Evolutionary conservation across 208 protist genomes (phyloP).

Genomic region (Acanthamoeba sp.): DNA sequence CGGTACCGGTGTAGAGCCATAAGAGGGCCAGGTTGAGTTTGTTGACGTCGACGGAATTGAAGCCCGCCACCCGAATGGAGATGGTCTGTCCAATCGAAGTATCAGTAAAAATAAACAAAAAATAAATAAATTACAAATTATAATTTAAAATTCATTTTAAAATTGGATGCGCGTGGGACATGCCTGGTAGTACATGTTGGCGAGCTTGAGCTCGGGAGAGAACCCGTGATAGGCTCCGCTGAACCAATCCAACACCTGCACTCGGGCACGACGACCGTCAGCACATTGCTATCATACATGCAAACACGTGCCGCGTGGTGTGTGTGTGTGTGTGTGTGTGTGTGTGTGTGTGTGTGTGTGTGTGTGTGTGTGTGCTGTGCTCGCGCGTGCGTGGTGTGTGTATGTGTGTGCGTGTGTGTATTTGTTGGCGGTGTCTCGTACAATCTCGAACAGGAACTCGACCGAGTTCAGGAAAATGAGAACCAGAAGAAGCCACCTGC

Average conservation of each 20-base stretch:
- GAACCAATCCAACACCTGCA: slow-evolving; percentile 48
- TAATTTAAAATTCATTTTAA: no score
- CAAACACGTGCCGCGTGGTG: no score
- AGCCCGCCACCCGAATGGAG: slow-evolving; percentile 23
- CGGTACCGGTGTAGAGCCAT: slow-evolving; percentile 43
- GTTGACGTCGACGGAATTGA: slow-evolving; percentile 25
- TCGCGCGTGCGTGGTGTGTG: no score
- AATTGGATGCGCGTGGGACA: neutral
- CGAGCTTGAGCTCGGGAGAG: neutral
- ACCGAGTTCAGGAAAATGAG: slow-evolving; percentile 58
- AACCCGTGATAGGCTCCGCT: slow-evolving; percentile 11
- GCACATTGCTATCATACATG: no score
- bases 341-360: no score
- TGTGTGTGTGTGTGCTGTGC: no score
- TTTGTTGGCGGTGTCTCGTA: neutral
- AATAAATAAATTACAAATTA: no score
- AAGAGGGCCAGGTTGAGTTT: neutral
- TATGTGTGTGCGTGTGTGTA: no score
- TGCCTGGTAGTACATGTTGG: slow-evolving; percentile 68
- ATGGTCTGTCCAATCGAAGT: no score
- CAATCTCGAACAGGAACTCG: slow-evolving; percentile 39
- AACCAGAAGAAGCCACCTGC: slow-evolving; percentile 28
- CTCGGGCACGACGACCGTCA: neutral
- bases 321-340: no score
- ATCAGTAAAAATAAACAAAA: no score